A percentile compares a stretch with the other conserved stretches of the same genome.
phyloP scores from a whole-genome alignment of 108 stramenopile species.

The Aurantiochytrium sp. region DNA sequence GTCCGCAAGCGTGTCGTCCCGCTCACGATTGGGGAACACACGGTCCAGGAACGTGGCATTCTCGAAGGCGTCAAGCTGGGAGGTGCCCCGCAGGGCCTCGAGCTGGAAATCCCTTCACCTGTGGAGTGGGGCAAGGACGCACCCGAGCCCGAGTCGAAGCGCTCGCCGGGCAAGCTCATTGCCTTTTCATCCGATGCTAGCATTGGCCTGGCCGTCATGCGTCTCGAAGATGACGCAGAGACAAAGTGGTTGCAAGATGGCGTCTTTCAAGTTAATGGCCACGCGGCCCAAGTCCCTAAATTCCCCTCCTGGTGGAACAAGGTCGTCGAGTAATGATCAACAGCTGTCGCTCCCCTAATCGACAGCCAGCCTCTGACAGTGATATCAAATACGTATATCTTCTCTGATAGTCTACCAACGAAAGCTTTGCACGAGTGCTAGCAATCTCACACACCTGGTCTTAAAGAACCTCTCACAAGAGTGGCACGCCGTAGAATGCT shows the following conservation, averaged over 20 bases:
- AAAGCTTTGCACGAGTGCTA: too few species aligned
- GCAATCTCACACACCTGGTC: too few species aligned
- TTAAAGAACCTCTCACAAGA: neutral
- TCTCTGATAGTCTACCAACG: too few species aligned
- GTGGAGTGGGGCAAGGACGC: neutral
- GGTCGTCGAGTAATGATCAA: neutral
- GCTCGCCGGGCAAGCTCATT: neutral
- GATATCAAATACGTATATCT: neutral
- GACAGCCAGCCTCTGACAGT: neutral
- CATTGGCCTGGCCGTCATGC: neutral
- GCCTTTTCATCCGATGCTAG: neutral
- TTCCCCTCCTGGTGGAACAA: neutral
- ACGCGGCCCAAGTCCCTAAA: neutral
- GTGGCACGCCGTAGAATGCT: neutral
- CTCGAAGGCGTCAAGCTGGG: neutral
- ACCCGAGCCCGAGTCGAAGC: neutral
- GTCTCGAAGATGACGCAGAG: neutral
- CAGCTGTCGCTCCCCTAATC: neutral
- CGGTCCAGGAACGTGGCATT: neutral
- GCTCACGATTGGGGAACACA: slow-evolving; percentile 43
- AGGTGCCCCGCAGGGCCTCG: neutral
- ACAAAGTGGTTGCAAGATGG: neutral
- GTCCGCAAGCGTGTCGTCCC: slow-evolving; percentile 85
- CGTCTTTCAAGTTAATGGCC: neutral
- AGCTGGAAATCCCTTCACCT: neutral